Percentiles rank a stretch among this genome's conserved stretches.
Evolutionary conservation across 129 eudicot genomes (phyloP).

Genomic region (Apium graveolens): DNA sequence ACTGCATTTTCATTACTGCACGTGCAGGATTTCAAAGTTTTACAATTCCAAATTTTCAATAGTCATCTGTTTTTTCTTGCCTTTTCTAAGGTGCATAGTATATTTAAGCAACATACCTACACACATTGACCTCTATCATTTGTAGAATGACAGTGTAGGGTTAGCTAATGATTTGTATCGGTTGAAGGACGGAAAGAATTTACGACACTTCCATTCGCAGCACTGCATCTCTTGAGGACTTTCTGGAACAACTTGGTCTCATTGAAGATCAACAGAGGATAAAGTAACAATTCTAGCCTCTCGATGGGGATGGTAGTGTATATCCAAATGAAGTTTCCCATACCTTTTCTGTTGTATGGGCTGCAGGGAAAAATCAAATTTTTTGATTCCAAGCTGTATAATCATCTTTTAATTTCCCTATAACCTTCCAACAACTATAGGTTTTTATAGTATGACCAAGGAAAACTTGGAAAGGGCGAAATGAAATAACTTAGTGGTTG

Average conservation of each 20-base stretch:
- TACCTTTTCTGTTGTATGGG: neutral
- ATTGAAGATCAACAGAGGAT: conserved; percentile 5
- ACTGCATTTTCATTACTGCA: too few species aligned
- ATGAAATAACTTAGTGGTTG: too few species aligned
- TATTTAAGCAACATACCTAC: neutral
- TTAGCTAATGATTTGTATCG: neutral
- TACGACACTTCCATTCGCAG: neutral
- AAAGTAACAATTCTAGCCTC: neutral
- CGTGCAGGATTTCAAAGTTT: too few species aligned
- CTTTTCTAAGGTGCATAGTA: neutral
- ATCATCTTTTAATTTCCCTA: too few species aligned
- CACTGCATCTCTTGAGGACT: neutral
- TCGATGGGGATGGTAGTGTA: neutral
- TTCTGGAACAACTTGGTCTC: conserved; percentile 2
- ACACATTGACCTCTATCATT: neutral
- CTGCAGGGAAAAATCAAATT: conserved; percentile 2
- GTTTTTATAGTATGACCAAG: too few species aligned
- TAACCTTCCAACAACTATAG: too few species aligned
- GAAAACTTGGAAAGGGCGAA: too few species aligned
- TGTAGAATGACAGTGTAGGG: neutral
- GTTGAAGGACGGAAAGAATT: neutral
- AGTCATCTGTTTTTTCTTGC: neutral
- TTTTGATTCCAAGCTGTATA: neutral
- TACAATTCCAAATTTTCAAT: too few species aligned
- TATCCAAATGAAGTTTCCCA: conserved; percentile 4